Evolutionary conservation across 306 rosid species (phyloP).

Genomic region (Gastrolobium bilobum): DNA sequence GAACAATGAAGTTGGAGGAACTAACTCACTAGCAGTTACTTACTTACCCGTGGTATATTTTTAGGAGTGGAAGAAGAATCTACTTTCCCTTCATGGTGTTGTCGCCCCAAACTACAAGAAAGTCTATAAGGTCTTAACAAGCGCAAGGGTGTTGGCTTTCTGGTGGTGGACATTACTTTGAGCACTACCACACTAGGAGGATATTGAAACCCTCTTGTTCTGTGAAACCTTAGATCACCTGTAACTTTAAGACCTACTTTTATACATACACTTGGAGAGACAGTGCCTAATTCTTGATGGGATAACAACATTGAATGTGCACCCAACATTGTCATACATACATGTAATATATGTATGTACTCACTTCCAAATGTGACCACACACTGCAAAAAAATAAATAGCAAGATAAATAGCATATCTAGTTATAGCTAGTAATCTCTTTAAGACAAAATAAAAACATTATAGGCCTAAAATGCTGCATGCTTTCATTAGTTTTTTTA

Average conservation of each 20-base stretch:
- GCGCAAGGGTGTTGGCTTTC: constrained; percentile 52
- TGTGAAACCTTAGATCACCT: constrained; percentile 49
- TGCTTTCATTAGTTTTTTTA: background rate
- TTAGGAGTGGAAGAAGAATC: constrained; percentile 43
- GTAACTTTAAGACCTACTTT: constrained; percentile 50
- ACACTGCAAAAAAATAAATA: constrained; percentile 26
- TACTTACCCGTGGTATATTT: constrained; percentile 58
- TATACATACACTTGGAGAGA: constrained; percentile 45
- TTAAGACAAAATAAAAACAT: background rate
- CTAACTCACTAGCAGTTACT: background rate
- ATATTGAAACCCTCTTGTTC: constrained; percentile 54
- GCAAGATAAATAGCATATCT: background rate
- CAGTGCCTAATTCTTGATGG: constrained; percentile 33
- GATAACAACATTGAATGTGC: constrained; percentile 57
- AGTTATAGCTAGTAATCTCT: background rate
- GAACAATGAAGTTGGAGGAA: constrained; percentile 7
- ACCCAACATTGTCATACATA: constrained; percentile 55
- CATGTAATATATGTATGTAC: background rate
- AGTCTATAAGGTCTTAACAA: constrained; percentile 48
- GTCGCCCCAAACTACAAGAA: constrained; percentile 46
- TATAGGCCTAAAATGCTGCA: constrained; percentile 9
- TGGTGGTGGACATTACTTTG: constrained; percentile 54
- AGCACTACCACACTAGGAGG: constrained; percentile 48
- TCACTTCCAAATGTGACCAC: constrained; percentile 52
- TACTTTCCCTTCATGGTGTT: constrained; percentile 45